These are phyloP conservation scores for Stagonosporopsis tanaceti DNA, from an alignment of 2,329 filamentous ascomycete genomes.

Conservation along the genomic window DNA sequence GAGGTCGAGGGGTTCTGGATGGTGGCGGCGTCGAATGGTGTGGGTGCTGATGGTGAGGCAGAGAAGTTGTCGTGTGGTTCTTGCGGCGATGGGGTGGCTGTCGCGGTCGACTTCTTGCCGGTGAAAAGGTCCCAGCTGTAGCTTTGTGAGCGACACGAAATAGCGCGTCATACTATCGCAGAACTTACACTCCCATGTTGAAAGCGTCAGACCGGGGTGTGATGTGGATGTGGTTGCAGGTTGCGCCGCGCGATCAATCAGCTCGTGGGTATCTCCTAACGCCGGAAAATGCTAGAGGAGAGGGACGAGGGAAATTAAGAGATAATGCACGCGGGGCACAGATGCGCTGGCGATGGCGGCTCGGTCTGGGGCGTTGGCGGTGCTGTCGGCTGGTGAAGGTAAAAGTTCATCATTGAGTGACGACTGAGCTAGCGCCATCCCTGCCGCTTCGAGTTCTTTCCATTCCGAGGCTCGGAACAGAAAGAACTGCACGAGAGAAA, in stretches of 20 bases:
- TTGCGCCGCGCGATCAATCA: conserved; percentile 33
- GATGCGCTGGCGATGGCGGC: conserved; percentile 43
- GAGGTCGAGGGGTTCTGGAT: conserved; percentile 73
- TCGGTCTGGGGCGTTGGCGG: conserved; percentile 26
- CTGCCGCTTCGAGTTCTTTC: conserved; percentile 20
- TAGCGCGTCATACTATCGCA: background rate
- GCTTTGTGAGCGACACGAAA: conserved; percentile 3
- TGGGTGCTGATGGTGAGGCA: conserved; percentile 42
- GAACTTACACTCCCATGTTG: conserved; percentile 49
- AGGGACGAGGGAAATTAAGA: conserved; percentile 16
- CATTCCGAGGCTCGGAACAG: conserved; percentile 45
- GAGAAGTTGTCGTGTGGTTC: conserved; percentile 58
- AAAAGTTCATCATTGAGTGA: conserved; percentile 44
- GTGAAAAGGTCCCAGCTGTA: conserved; percentile 64
- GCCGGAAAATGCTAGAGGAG: conserved; percentile 29
- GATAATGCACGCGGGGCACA: conserved; percentile 18
- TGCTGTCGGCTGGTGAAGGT: conserved; percentile 28
- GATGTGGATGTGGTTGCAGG: conserved; percentile 26
- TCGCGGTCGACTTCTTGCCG: conserved; percentile 63
- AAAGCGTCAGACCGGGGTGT: conserved; percentile 23
- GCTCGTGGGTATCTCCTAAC: conserved; percentile 27
- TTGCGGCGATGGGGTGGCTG: conserved; percentile 52
- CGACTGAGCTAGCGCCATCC: conserved; percentile 16
- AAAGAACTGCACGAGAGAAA: conserved; percentile 12
- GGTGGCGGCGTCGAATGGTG: conserved; percentile 73